A percentile compares a stretch with the other conserved stretches of the same genome.
Evolutionary conservation across 139 green algal species (phyloP).

Genomic region (Zygnema circumcarinatum): DNA sequence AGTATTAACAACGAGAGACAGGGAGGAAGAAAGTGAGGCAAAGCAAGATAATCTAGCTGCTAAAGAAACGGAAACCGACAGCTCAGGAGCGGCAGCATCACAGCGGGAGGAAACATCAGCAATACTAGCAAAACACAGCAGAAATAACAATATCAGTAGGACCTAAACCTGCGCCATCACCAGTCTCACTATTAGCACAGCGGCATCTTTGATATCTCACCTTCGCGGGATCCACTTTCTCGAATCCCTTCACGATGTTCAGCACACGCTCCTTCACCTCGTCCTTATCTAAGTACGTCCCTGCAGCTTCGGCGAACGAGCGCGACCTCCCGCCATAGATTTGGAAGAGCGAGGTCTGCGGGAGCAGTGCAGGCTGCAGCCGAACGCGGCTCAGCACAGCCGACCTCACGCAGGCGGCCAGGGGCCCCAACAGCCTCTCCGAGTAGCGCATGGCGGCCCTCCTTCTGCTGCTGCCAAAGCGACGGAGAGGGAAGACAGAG

Average conservation of each 20-base stretch:
- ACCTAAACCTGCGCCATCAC: no score
- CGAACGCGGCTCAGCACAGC: constrained; percentile 23
- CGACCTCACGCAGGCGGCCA: not conserved
- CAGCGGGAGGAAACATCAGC: no score
- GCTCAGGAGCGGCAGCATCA: no score
- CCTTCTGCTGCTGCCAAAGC: no score
- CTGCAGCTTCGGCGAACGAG: constrained; percentile 38
- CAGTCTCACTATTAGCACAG: no score
- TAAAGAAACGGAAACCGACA: no score
- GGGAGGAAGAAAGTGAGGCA: not conserved
- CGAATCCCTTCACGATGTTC: constrained; percentile 94
- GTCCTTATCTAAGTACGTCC: constrained; percentile 88
- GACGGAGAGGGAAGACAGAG: not conserved
- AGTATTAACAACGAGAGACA: no score
- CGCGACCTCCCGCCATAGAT: not conserved
- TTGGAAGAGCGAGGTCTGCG: not conserved
- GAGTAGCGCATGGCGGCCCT: no score
- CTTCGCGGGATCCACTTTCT: constrained; percentile 95
- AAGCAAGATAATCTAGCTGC: constrained; percentile 12
- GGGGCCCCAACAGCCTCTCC: not conserved
- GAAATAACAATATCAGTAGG: not conserved
- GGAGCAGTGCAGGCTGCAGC: not conserved
- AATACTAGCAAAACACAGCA: not conserved
- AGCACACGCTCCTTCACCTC: constrained; percentile 92
- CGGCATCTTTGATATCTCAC: no score